Base-by-base conservation (phyloP, 306 rosid genomes). In the Begonia fuchsioides region DNA sequence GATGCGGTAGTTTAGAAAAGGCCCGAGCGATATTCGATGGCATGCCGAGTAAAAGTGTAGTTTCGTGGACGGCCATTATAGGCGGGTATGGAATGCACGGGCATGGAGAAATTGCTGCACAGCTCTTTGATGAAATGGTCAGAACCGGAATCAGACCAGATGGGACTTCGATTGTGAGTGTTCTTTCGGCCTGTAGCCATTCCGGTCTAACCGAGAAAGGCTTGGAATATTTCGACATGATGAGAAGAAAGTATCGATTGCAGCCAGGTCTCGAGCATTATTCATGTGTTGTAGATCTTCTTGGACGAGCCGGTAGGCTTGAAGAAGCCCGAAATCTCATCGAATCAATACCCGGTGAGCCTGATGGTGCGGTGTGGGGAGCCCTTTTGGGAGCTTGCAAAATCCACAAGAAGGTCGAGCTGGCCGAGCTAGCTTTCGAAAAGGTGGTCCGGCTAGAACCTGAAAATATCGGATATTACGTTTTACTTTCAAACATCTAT, bases 41-140 rank as follows among this genome's bases (percentile, higher is more conserved):
- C n/a, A n/a, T n/a, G n/a, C n/a, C n/a, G n/a, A n/a, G n/a, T n/a
- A n/a, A n/a, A n/a, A 75, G 58, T 32, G 52, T 75, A 38, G 60
- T 75, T 53, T 63, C 81, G 2, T 75, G 81, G 77, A 75, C 81
- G 2, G 74, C 64, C 1, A 64, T 75, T 15, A 60, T 75, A 17
- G 76, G 88, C 49, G 94, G 94, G 15, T 84, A 90, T 64, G 95
- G 97, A 53, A 72, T 84, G 58, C 97, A 90, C 48, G 95, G 97
- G 45, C 78, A 68, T 35, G 97, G 93, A 53, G 80, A 79, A 38
- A 67, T 69, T 44, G 93, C 81, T 0, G 56, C 68, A 54, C 64
- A 76, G 57, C 86, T 88, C 59, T 81, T 84, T 8, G 58, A 79
- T 51, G 72, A 76, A 59, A 90, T 88, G 95, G 45, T 81, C 12